phyloP scores from a whole-genome alignment of 768 basidiomycete species.

The Boletus fagicola region DNA sequence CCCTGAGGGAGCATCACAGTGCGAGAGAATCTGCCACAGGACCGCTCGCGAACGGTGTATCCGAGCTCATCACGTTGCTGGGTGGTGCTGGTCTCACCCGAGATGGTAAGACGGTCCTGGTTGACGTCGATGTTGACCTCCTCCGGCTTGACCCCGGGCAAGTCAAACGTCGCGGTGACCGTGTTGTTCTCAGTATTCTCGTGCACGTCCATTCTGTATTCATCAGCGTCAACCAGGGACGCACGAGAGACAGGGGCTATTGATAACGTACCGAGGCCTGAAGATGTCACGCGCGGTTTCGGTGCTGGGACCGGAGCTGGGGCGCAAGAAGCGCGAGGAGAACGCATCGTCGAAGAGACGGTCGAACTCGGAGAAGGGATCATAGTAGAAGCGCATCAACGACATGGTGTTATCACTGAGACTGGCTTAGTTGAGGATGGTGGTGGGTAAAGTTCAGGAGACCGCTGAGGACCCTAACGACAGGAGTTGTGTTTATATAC shows the following conservation, averaged over 20 bases:
- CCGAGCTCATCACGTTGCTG: conserved; percentile 36
- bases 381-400: conserved; percentile 32
- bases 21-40: conserved; percentile 48
- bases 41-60: conserved; percentile 43
- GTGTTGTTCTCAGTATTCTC: conserved; percentile 46
- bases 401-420: conserved; percentile 20
- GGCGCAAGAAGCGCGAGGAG: conserved; percentile 25
- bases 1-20: conserved; percentile 48
- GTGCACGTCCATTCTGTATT: conserved; percentile 53
- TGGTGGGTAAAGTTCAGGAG: neutral
- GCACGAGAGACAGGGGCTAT: neutral
- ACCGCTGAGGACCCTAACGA: neutral
- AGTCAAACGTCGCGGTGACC: conserved; percentile 56
- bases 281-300: conserved; percentile 16
- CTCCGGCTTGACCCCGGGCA: conserved; percentile 53
- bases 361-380: conserved; percentile 42
- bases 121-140: conserved; percentile 52
- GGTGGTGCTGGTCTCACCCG: conserved; percentile 44
- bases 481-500: conserved; percentile 2
- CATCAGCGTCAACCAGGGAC: neutral
- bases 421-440: neutral
- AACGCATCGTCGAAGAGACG: conserved; percentile 44
- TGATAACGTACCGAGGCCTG: conserved; percentile 33
- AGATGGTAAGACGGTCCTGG: conserved; percentile 48
- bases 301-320: conserved; percentile 1